Base-by-base conservation (phyloP, 2,329 filamentous ascomycete species). In the Metarhizium robertsii region DNA sequence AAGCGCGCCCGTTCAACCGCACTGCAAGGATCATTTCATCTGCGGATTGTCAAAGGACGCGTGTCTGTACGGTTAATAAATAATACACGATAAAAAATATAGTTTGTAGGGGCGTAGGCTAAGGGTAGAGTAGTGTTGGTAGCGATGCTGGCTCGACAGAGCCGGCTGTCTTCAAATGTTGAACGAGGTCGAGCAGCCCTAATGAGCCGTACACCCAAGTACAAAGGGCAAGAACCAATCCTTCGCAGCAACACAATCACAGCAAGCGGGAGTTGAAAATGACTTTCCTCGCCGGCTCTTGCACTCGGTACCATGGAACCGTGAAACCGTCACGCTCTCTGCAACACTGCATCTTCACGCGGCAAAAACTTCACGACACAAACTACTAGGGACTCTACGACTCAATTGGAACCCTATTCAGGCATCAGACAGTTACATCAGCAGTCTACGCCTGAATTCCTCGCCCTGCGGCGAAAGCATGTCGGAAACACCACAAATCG, bases 401-500 rank as follows among this genome's bases (percentile, higher is more conserved):
- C 2, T 29, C 38, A 13, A 40, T 13, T 40, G 13, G 8, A 5
- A 40, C 4, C 5, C 13, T 11, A 20, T 6, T 2, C 25, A 8
- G 42, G 20, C 42, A 20, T 45, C 18, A 25, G 3, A 11, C 42
- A 40, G 13, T 14, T 40, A 40, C 38, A 40, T 11, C 32, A 58
- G 32, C 43, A 30, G 7, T 14, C 38, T 6, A 45, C 8, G n/a
- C 16, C 18, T 8, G 34, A 51, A 50, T 46, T 18, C 42, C 29
- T 38, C 42, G 11, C 30, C 38, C 29, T 29, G 8, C 6, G 8
- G 8, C 50, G 50, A 53, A 42, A 30, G 43, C 45, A 65, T 71
- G 66, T 71, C 53, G 67, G 66, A 69, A 62, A 57, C 63, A 64
- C 61, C 63, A 64, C 59, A 61, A 57, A 55, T 43, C 60, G 62